phyloP scores from a whole-genome alignment of 2,329 filamentous ascomycete species.

The Exophiala spinifera region DNA sequence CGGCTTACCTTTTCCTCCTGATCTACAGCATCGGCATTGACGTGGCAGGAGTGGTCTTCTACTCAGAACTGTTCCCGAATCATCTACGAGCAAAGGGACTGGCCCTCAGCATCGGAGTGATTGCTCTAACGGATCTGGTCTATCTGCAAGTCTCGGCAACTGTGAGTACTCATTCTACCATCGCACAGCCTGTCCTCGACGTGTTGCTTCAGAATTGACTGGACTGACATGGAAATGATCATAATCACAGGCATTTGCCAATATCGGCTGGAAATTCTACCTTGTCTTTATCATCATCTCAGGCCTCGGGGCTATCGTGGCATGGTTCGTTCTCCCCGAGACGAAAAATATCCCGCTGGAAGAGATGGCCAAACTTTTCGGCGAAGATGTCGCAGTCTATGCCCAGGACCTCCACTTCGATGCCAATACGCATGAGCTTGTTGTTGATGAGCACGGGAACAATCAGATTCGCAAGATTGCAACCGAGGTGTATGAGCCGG shows the following conservation, averaged over 20 bases:
- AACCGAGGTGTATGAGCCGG: too few relatives aligned
- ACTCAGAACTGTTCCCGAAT: constrained; percentile 19
- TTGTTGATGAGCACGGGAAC: too few relatives aligned
- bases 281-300: constrained; percentile 64
- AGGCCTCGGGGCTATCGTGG: constrained; percentile 14
- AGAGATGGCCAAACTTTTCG: constrained; percentile 39
- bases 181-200: too few relatives aligned
- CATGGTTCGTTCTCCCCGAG: constrained; percentile 25
- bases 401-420: too few relatives aligned
- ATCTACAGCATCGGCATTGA: constrained; percentile 37
- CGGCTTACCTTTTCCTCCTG: constrained; percentile 39
- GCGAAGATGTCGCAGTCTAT: too few relatives aligned
- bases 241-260: constrained; percentile 52
- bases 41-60: constrained; percentile 19
- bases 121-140: constrained; percentile 4
- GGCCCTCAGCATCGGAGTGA: background rate
- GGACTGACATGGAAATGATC: too few relatives aligned
- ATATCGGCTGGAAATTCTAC: constrained; percentile 62
- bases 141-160: constrained; percentile 55
- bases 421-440: too few relatives aligned
- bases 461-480: too few relatives aligned
- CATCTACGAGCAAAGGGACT: constrained; percentile 3
- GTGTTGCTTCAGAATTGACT: too few relatives aligned
- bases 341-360: constrained; percentile 28
- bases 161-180: background rate